These are phyloP conservation scores for Tulasnella sp. DNA, from an alignment of 768 basidiomycete genomes.

Conservation along the genomic window DNA sequence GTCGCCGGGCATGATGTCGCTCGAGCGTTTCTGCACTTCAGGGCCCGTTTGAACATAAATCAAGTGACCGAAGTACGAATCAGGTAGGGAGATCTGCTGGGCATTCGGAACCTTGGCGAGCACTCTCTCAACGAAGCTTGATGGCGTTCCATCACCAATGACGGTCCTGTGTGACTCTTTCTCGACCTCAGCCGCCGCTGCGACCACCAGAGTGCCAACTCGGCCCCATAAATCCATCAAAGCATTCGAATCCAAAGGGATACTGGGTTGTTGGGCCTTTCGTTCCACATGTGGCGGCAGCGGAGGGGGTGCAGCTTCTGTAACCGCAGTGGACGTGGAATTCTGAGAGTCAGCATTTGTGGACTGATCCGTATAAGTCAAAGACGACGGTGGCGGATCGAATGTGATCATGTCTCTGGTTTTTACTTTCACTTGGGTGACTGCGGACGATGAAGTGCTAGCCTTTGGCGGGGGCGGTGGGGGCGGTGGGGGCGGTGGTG, in stretches of 20 bases:
- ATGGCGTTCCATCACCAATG: slow-evolving; percentile 75
- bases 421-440: slow-evolving; percentile 2
- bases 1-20: slow-evolving; percentile 82
- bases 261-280: slow-evolving; percentile 25
- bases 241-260: slow-evolving; percentile 38
- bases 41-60: slow-evolving; percentile 60
- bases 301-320: neutral
- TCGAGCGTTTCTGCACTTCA: slow-evolving; percentile 57
- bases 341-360: neutral
- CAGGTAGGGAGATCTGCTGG: slow-evolving; percentile 32
- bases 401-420: neutral
- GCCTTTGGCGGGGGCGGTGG: slow-evolving; percentile 19
- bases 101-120: slow-evolving; percentile 50
- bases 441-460: slow-evolving; percentile 3
- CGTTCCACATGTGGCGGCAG: slow-evolving; percentile 27
- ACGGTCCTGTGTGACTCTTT: slow-evolving; percentile 68
- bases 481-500: slow-evolving; percentile 22
- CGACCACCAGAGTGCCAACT: slow-evolving; percentile 63
- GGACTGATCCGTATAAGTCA: neutral
- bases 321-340: neutral
- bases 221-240: slow-evolving; percentile 58
- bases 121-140: slow-evolving; percentile 62
- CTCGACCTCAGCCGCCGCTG: slow-evolving; percentile 52
- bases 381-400: neutral
- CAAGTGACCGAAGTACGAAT: slow-evolving; percentile 49